Evolutionary conservation across 305 asterid species (phyloP), one percentile per base, ranked within the genome.

Genomic region (Striga hermonthica): DNA sequence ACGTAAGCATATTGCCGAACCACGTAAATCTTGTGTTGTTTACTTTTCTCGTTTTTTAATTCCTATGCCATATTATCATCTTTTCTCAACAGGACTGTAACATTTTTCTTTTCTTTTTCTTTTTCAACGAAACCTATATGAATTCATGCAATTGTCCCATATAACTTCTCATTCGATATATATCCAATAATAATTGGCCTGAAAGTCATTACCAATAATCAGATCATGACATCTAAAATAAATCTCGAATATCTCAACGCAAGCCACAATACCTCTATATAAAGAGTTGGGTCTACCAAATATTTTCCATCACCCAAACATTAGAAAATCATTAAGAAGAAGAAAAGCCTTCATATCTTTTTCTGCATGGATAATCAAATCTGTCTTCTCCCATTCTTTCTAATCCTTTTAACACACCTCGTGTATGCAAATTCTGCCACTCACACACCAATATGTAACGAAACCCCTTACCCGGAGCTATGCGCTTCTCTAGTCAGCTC

Each of bases 401-500:
- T 55, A 31, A 22, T 22, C 31, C 67, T 72, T n/a, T 22, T 41
- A 13, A 0, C 68, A 53, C 61, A 68, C 40, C 31, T 71, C 41
- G 36, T 12, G 47, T 49, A 10, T 47, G 65, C n/a, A 7, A 9
- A 66, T 71, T 72, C 69, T 62, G 70, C 58, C 28, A 53, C 67
- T 58, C 28, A 65, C 43, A 50, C 61, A 47, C 41, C 78, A 4
- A 37, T 79, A 36, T 85, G 92, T 78, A 62, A 34, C 65, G 68
- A 79, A 74, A 77, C 88, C 35, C 88, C 85, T 5, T 72, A 85
- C 54, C 92, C 92, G 0, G 57, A 77, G 11, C 49, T 82, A 35
- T 85, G 92, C 74, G 60, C 66, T 65, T 67, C 88, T n/a, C 75
- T 85, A 66, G 15, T 45, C 60, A 41, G 37, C 67, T 48, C 68